These are phyloP conservation scores for Nepenthes gracilis DNA, from an alignment of 148 eudicot genomes.

Conservation along the genomic window DNA sequence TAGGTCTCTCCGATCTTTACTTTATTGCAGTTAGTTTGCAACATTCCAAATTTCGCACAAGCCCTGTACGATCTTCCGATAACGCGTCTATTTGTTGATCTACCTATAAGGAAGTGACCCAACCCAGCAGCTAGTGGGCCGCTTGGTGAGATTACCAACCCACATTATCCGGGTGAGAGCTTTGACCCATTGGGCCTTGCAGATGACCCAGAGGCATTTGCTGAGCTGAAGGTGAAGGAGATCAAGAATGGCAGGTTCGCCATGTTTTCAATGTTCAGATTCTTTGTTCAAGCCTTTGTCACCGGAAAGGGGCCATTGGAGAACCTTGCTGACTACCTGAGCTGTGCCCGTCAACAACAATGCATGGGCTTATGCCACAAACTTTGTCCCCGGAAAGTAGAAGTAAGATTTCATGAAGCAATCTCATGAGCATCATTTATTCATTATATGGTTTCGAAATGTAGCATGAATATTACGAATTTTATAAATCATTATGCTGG, in stretches of 20 bases:
- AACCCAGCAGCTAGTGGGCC: constrained; percentile 4
- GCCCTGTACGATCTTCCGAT: too few species aligned
- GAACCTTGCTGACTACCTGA: constrained; percentile 24
- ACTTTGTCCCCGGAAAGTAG: constrained; percentile 24
- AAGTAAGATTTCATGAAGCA: too few species aligned
- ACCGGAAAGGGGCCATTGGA: constrained; percentile 35
- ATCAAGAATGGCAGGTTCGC: constrained; percentile 26
- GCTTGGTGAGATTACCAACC: constrained; percentile 26
- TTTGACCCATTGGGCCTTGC: constrained; percentile 30
- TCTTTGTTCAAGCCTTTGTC: constrained; percentile 26
- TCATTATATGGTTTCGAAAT: too few species aligned
- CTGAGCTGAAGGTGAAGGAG: constrained; percentile 32
- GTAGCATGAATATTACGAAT: too few species aligned
- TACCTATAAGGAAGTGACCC: too few species aligned
- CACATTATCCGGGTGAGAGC: constrained; percentile 27
- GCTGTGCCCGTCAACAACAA: constrained; percentile 29
- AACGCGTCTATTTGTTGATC: too few species aligned
- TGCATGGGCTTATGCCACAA: constrained; percentile 28
- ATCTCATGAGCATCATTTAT: too few species aligned
- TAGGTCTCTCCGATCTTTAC: too few species aligned
- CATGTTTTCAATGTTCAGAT: constrained; percentile 31
- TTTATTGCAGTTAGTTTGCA: too few species aligned
- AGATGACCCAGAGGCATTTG: constrained; percentile 28
- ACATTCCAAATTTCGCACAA: too few species aligned
- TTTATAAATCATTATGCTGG: too few species aligned